Base-by-base conservation (phyloP, 176 grass and related monocot genomes). In the Rhipidocladum racemiflorum region DNA sequence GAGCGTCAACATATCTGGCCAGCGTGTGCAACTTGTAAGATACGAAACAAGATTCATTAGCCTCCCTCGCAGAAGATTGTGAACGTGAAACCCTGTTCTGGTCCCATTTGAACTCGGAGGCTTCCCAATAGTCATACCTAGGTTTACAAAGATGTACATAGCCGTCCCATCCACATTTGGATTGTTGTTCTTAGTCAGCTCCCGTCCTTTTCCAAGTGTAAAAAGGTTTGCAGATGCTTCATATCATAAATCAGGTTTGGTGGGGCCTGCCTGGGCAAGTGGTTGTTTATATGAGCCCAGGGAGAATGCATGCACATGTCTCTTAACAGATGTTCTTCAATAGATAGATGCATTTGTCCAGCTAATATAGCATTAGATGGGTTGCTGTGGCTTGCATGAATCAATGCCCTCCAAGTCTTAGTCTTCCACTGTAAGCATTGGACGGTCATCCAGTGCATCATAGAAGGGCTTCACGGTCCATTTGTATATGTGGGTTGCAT, bases 81-180 rank as follows among this genome's bases (percentile, higher is more conserved):
- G 48, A 77, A 90, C 72, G 66, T 34, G 48, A 74, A 86, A 76
- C 67, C 69, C 80, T 80, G 67, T 50, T 64, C 65, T 83, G 75
- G 76, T 80, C 81, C 76, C 49, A 38, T 80, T 74, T 83, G 65
- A 81, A 84, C 61, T 76, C 6, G 65, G 90, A 90, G 93, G 91
- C 91, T 91, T 40, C 85, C 82, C 72, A 99, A 87, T 88, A 93
- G 93, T 87, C 62, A 87, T 91, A 79, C 80, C 71, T 89, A 95
- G 85, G 78, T 87, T 90, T 89, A 77, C 90, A 18, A 68, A 91
- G 81, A 85, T 96, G 93, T 99, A 96, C 68, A 99, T 96, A 99
- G 85, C 80, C 81, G 25, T 76, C 65, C 79, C 85, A n/a, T 77
- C 72, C 81, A 84, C 84, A 81, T 91, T 93, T 65, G 65, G 81